Evolutionary conservation across 2,329 filamentous ascomycete species (phyloP).

Genomic region (Botrytis hyacinthi): DNA sequence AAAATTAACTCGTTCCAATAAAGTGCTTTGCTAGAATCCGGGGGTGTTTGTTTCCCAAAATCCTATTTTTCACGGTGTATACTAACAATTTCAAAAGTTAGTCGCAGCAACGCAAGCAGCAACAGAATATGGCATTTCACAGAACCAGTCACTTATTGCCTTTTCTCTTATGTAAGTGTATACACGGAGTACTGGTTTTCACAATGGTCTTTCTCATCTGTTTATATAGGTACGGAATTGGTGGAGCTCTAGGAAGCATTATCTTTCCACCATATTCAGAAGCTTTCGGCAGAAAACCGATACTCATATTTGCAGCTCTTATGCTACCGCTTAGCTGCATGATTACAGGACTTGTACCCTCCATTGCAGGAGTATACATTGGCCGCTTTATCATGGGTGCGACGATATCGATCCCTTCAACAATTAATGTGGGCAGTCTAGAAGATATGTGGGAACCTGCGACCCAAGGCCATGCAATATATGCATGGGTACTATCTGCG

Average conservation of each 20-base stretch:
- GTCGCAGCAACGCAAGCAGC: slow-evolving; percentile 4
- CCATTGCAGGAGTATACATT: slow-evolving; percentile 41
- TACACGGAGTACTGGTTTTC: neutral
- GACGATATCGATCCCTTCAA: slow-evolving; percentile 48
- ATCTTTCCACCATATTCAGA: slow-evolving; percentile 43
- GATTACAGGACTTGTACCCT: slow-evolving; percentile 42
- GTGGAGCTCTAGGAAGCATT: slow-evolving; percentile 42
- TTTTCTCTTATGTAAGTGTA: slow-evolving; percentile 15
- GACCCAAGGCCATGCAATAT: slow-evolving; percentile 48
- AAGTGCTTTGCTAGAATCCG: slow-evolving; percentile 13
- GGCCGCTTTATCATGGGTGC: slow-evolving; percentile 46
- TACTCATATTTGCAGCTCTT: slow-evolving; percentile 40
- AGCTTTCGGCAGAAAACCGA: slow-evolving; percentile 40
- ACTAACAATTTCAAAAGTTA: slow-evolving; percentile 5
- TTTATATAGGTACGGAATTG: slow-evolving; percentile 26
- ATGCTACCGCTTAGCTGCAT: slow-evolving; percentile 41
- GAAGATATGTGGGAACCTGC: slow-evolving; percentile 50
- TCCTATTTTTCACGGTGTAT: neutral
- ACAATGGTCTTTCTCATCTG: neutral
- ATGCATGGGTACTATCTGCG: slow-evolving; percentile 45
- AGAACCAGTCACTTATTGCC: slow-evolving; percentile 10
- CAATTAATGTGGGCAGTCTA: slow-evolving; percentile 48
- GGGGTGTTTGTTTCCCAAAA: neutral
- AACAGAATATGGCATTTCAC: slow-evolving; percentile 13
- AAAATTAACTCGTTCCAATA: neutral